A percentile compares a stretch with the other conserved stretches of the same genome.
Conservation (phyloP, 441 rosid species). For the Euphorbia celastroides region DNA sequence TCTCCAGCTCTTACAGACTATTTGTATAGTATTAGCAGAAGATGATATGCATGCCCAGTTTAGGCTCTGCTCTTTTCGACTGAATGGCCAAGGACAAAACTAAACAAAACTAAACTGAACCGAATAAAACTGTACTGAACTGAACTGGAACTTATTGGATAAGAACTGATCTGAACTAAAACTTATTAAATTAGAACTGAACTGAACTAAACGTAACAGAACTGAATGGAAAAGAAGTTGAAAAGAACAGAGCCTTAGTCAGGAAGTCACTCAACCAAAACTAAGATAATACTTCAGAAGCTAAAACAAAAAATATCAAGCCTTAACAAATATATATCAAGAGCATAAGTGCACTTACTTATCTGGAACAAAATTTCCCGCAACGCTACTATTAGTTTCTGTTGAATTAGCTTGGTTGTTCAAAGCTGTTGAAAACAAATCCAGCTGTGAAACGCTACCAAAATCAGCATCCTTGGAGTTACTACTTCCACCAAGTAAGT, state of each 20-base stretch:
- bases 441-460: constrained; percentile 32
- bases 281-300: not conserved
- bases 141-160: too few relatives aligned
- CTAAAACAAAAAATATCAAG: not conserved
- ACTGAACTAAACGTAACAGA: too few relatives aligned
- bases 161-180: too few relatives aligned
- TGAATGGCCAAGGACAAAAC: too few relatives aligned
- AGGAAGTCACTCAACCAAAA: not conserved
- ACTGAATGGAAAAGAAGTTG: too few relatives aligned
- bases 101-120: too few relatives aligned
- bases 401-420: constrained; percentile 29
- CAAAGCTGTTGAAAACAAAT: constrained; percentile 33
- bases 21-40: not conserved
- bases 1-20: not conserved
- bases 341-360: constrained; percentile 34
- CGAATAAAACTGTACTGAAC: too few relatives aligned
- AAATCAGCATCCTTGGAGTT: constrained; percentile 30
- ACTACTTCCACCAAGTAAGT: constrained; percentile 28
- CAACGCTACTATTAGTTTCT: constrained; percentile 19
- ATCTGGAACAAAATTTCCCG: constrained; percentile 36
- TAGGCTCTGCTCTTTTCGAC: too few relatives aligned
- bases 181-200: too few relatives aligned
- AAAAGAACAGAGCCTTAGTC: too few relatives aligned
- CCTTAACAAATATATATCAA: not conserved
- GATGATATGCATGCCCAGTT: not conserved